Evolutionary conservation across 495 filamentous ascomycete genomes (phyloP).

Genomic region (Annulohypoxylon bovei): DNA sequence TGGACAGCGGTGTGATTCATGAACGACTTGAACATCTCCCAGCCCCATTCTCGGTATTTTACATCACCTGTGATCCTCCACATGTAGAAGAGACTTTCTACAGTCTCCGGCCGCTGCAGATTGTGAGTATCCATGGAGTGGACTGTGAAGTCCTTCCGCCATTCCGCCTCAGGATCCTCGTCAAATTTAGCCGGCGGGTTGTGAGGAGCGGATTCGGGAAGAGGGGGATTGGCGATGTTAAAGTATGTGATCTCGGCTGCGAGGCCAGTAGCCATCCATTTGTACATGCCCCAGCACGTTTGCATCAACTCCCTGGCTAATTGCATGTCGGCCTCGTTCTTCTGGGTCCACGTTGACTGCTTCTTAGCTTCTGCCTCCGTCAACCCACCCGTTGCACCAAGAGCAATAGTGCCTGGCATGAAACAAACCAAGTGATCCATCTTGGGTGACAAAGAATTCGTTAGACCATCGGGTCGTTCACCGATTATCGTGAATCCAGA

Average conservation of each 20-base stretch:
- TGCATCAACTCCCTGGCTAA: constrained; percentile 91
- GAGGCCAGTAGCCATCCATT: constrained; percentile 83
- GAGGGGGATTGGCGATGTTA: constrained; percentile 71
- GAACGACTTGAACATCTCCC: constrained; percentile 97
- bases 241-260: constrained; percentile 95
- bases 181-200: constrained; percentile 58
- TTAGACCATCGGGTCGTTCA: constrained; percentile 82
- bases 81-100: constrained; percentile 97
- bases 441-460: constrained; percentile 74
- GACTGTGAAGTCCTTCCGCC: constrained; percentile 81
- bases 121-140: constrained; percentile 84
- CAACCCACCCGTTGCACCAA: constrained; percentile 83
- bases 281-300: constrained; percentile 98
- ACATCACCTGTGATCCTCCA: constrained; percentile 95
- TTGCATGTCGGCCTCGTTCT: constrained; percentile 85
- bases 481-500: constrained; percentile 85
- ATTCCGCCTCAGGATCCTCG: constrained; percentile 62
- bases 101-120: constrained; percentile 93
- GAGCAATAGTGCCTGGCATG: constrained; percentile 93
- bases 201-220: constrained; percentile 63
- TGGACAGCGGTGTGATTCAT: constrained; percentile 80
- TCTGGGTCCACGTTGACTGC: constrained; percentile 73
- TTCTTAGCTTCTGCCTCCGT: constrained; percentile 78
- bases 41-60: constrained; percentile 95
- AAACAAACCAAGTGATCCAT: constrained; percentile 99